Evolutionary conservation across 257 asterid species (phyloP).

Genomic region (Thymus quinquecostatus): DNA sequence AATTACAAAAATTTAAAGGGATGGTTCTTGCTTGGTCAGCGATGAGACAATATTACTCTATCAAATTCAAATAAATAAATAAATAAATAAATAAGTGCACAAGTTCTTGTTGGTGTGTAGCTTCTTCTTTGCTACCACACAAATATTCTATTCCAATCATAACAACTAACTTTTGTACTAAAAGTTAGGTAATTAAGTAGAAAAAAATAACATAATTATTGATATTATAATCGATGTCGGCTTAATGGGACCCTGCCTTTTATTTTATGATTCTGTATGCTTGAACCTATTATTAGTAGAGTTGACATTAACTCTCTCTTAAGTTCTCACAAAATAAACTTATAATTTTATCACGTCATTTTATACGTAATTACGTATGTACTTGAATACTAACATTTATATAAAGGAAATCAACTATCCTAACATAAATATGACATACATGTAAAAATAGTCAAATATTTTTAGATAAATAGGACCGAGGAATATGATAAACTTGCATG

Average conservation of each 20-base stretch:
- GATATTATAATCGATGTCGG: constrained; percentile 3
- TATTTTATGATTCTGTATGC: neutral
- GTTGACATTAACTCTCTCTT: constrained; percentile 4
- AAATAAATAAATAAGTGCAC: neutral
- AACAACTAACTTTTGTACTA: neutral
- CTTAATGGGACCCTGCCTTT: neutral
- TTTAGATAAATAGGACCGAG: too few relatives aligned
- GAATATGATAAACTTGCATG: too few relatives aligned
- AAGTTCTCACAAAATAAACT: too few relatives aligned
- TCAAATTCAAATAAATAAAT: neutral
- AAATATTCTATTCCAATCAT: constrained; percentile 25
- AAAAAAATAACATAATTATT: constrained; percentile 2
- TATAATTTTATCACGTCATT: too few relatives aligned
- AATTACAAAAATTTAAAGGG: neutral
- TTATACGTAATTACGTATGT: too few relatives aligned
- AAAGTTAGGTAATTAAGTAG: constrained; percentile 5
- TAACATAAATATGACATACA: too few relatives aligned
- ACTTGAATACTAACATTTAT: too few relatives aligned
- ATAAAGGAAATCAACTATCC: too few relatives aligned
- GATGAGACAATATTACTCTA: neutral
- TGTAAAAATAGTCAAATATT: too few relatives aligned
- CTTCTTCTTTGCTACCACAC: constrained; percentile 11
- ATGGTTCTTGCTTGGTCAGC: neutral
- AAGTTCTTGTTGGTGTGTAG: constrained; percentile 13
- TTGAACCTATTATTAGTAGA: neutral